Percentiles rank a stretch among this genome's conserved stretches.
Evolutionary conservation across 805 yeast genomes (phyloP).

Genomic region (Metschnikowia amazonensis): DNA sequence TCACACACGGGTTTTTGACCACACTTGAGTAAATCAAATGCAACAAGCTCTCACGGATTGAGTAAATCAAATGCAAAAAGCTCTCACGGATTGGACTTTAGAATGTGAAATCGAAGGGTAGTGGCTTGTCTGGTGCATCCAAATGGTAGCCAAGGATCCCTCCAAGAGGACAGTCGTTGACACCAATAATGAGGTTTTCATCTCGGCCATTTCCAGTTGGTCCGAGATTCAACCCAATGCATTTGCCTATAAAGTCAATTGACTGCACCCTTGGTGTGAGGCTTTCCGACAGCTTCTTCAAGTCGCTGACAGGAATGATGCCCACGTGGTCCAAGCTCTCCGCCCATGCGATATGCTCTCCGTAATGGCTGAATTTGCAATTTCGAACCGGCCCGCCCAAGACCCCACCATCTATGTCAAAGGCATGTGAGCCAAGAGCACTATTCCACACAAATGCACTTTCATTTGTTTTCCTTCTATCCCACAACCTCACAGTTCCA

Average conservation of each 20-base stretch:
- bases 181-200: conserved; percentile 50
- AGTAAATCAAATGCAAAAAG: no score
- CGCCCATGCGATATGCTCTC: conserved; percentile 49
- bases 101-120: conserved; percentile 40
- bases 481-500: conserved; percentile 52
- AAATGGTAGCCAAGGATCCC: conserved; percentile 50
- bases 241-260: conserved; percentile 54
- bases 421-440: conserved; percentile 25
- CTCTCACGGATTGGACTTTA: not conserved
- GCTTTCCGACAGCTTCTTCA: conserved; percentile 15
- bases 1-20: no score
- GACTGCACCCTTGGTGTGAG: conserved; percentile 35
- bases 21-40: no score
- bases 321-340: conserved; percentile 60
- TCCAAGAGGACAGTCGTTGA: conserved; percentile 53
- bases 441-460: conserved; percentile 35
- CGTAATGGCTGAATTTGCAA: conserved; percentile 45
- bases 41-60: no score
- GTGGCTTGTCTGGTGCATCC: conserved; percentile 30
- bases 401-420: conserved; percentile 14
- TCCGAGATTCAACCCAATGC: conserved; percentile 51
- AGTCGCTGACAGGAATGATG: conserved; percentile 37
- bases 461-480: conserved; percentile 35
- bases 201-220: conserved; percentile 41
- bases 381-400: conserved; percentile 51